Conservation (phyloP, 768 basidiomycete genomes). For the Amanita pallidorosea region DNA sequence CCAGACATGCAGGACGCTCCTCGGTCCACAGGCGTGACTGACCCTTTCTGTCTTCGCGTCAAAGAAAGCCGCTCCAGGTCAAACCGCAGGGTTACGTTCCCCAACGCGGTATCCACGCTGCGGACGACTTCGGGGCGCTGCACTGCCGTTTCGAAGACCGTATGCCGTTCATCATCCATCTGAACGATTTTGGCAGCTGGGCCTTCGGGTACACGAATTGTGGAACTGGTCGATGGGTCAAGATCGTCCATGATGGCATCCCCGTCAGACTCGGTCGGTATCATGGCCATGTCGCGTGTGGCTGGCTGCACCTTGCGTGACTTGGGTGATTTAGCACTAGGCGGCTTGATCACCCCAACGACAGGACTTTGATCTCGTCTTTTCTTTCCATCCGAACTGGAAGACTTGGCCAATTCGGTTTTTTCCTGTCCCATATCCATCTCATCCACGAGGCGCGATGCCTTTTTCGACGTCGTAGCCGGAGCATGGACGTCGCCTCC, state of each 20-base stretch:
- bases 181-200: slow-evolving; percentile 10
- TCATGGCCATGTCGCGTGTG: too few relatives aligned
- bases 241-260: slow-evolving; percentile 13
- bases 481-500: slow-evolving; percentile 31
- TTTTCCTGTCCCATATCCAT: neutral
- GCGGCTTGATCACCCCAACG: neutral
- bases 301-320: neutral
- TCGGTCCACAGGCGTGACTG: neutral
- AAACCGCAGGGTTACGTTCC: slow-evolving; percentile 19
- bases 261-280: slow-evolving; percentile 2
- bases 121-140: slow-evolving; percentile 3
- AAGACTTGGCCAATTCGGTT: neutral
- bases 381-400: neutral
- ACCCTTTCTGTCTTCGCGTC: slow-evolving; percentile 1
- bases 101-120: neutral
- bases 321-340: neutral
- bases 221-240: slow-evolving; percentile 10
- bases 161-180: slow-evolving; percentile 13
- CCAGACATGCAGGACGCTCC: neutral
- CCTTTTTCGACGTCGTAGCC: neutral
- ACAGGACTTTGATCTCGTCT: neutral
- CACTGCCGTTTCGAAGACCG: neutral
- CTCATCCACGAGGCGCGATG: neutral
- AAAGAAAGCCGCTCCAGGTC: slow-evolving; percentile 19
- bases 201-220: slow-evolving; percentile 13